Evolutionary conservation across 2,329 filamentous ascomycete species (phyloP), one percentile per base, ranked within the genome.

Genomic region (Cladobotryum protrusum): DNA sequence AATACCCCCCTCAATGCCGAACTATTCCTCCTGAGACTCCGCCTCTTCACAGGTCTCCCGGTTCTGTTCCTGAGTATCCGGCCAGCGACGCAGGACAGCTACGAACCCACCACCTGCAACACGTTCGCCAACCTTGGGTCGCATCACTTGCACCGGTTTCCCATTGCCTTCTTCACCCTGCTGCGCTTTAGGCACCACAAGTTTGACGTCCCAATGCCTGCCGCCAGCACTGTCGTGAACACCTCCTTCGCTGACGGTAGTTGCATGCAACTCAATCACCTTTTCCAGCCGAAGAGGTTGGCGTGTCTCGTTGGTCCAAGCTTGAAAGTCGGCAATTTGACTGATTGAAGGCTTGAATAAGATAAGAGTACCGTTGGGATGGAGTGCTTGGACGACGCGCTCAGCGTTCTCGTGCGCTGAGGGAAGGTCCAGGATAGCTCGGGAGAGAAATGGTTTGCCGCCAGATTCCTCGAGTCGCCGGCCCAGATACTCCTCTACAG

Each of bases 301-400:
- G 2, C 65, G 67, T 12, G 78, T 69, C 24, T 75, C 67, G 50
- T 75, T 76, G 32, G 82, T 48, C 68, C 68, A 70, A 17, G 60
- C 51, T 36, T 65, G 60, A 52, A 84, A 86, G 5, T 82, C 76
- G 37, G 77, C 81, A 49, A 92, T 85, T 64, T 92, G 88, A 9
- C 87, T 90, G 52, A 93, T 82, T 58, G 82, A 88, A 0, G 88
- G 88, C 56, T 82, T 83, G 68, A 90, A 93, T 1, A 89, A 74
- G 13, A 86, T 72, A 32, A 92, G 70, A 8, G 79, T 70, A 0
- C 83, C 87, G 59, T 86, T 79, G 2, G 78, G 73, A 36, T 78
- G 78, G 47, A 93, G 67, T 13, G 82, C 79, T n/a, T 72, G 62
- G 5, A 77, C 69, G 18, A 84, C 71, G 20, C 70, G 69, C 2